Evolutionary conservation across 352 stramenopile species (phyloP), one percentile per base, ranked within the genome.

Genomic region (Phytophthora cryptogea): DNA sequence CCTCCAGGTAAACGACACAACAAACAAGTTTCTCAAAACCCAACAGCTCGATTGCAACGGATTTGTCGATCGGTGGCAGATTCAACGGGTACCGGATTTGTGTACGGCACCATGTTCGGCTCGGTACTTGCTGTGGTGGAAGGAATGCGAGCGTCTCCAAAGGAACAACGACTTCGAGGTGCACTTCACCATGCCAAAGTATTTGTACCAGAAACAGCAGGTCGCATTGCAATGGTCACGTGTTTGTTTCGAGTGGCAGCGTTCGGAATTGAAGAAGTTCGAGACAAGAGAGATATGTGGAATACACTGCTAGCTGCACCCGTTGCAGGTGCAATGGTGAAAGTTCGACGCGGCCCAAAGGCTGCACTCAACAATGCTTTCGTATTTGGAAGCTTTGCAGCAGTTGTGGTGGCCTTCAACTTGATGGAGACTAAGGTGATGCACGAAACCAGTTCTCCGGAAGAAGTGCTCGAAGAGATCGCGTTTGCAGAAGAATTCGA

Each of bases 41-140:
- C 13, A 5, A 49, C 30, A 51, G 43, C 50, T 56, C 49, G 50
- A 55, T 47, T 66, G 14, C 26, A 60, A 45, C 41, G 50, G 9
- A 41, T 54, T 31, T 35, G 17, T 33, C 49, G 33, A 23, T 66
- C 42, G 23, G 41, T 66, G 17, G 11, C 50, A 8, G 57, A 76
- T 13, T 77, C 69, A 9, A 68, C 70, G 0, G 69, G 73, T 8
- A 61, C 63, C 1, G 69, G 69, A 7, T 82, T 82, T 41, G 42
- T 79, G 2, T 82, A 82, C 37, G 73, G 73, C 39, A 74, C 47
- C 32, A 57, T 78, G 45, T 82, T 82, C 26, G 73, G 72, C 16
- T 65, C 62, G 4, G 53, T 74, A 23, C 43, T 78, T 36, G 69
- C 62, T 5, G 56, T 53, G 7, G 51, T 72, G 8, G 60, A 78